phyloP scores from a whole-genome alignment of 306 rosid species.

The Gillenia trifoliata region DNA sequence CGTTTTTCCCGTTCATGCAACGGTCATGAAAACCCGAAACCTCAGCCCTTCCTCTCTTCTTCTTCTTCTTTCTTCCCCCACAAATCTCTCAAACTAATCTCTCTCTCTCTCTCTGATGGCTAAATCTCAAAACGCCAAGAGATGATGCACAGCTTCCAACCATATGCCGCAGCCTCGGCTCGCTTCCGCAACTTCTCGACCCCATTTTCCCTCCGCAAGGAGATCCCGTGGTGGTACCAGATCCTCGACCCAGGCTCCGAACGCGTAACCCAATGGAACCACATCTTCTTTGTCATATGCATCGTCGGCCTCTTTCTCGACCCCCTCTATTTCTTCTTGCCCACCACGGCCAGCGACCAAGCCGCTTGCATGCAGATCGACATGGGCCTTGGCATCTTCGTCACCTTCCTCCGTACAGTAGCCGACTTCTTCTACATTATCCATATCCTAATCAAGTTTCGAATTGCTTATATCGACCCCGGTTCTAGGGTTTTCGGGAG shows the following conservation, averaged over 20 bases:
- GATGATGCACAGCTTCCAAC: slow-evolving; percentile 22
- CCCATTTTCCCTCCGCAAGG: slow-evolving; percentile 42
- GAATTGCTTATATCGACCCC: slow-evolving; percentile 55
- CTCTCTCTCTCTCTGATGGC: neutral
- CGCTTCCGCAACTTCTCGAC: slow-evolving; percentile 31
- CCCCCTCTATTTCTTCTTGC: slow-evolving; percentile 76
- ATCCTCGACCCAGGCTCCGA: slow-evolving; percentile 59
- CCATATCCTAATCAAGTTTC: slow-evolving; percentile 63
- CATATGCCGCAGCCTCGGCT: slow-evolving; percentile 21
- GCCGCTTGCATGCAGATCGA: slow-evolving; percentile 55
- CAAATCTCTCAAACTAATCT: slow-evolving; percentile 1
- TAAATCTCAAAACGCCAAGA: neutral
- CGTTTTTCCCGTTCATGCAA: slow-evolving; percentile 5
- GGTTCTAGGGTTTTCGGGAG: slow-evolving; percentile 52
- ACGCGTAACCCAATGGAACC: slow-evolving; percentile 55
- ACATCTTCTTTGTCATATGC: slow-evolving; percentile 47
- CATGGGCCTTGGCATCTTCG: slow-evolving; percentile 39
- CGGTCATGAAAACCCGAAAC: neutral
- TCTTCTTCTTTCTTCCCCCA: neutral
- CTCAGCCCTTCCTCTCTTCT: neutral
- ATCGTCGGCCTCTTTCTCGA: slow-evolving; percentile 70
- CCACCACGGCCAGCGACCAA: slow-evolving; percentile 37
- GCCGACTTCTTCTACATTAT: slow-evolving; percentile 63
- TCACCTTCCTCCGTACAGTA: slow-evolving; percentile 62
- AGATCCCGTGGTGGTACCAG: slow-evolving; percentile 75